Conservation (phyloP, 148 eudicot genomes). For the Diospyros kaki region DNA sequence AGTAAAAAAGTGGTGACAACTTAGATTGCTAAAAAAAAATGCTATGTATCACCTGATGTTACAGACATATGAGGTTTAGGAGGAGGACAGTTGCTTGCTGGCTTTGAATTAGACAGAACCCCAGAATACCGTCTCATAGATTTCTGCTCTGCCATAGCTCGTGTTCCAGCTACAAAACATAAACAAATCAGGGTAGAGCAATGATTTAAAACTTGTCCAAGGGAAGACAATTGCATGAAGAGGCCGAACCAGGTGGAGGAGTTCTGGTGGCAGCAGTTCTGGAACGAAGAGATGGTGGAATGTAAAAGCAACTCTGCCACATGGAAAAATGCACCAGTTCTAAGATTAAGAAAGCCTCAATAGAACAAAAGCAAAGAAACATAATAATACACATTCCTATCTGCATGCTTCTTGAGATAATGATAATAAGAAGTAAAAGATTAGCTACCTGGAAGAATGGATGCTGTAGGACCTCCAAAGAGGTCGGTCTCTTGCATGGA, state of each 20-base stretch:
- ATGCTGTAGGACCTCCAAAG: constrained; percentile 80
- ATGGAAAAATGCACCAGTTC: neutral
- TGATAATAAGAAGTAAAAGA: too few species aligned
- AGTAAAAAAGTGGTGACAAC: too few species aligned
- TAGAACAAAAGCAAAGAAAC: neutral
- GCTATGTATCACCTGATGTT: constrained; percentile 27
- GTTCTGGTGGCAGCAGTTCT: constrained; percentile 57
- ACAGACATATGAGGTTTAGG: constrained; percentile 33
- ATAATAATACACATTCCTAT: neutral
- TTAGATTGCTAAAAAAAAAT: too few species aligned
- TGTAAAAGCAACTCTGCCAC: constrained; percentile 68
- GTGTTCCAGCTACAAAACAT: constrained; percentile 27
- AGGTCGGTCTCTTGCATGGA: constrained; percentile 86
- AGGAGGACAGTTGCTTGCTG: constrained; percentile 18
- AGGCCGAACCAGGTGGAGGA: constrained; percentile 55
- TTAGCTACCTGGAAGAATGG: constrained; percentile 79
- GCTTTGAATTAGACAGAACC: constrained; percentile 36
- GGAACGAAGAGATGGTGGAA: constrained; percentile 60
- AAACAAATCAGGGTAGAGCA: neutral
- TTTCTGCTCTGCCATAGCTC: constrained; percentile 51
- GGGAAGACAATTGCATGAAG: neutral
- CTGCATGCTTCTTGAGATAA: too few species aligned
- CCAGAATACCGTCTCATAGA: constrained; percentile 41
- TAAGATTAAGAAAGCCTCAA: neutral
- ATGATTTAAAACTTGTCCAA: neutral